Evolutionary conservation across 805 yeast genomes (phyloP), one percentile per base, ranked within the genome.

Genomic region (Zygoascus bituminiphila): DNA sequence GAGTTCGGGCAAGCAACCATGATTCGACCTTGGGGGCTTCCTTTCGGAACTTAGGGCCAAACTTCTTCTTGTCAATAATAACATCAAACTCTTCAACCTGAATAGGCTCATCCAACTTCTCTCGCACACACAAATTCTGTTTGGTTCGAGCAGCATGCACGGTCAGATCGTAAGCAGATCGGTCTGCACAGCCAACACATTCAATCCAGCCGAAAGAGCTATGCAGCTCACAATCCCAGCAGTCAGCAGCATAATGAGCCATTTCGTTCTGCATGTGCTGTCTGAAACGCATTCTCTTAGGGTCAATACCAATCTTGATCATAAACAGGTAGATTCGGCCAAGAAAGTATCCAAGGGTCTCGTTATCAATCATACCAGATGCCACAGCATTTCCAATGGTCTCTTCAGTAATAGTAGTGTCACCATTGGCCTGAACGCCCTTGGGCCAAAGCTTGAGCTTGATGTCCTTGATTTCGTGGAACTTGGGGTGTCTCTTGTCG

Each of bases 181-280:
- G 82, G 72, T 93, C 99, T 56, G 99, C 99, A 74, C 98, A 93
- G 58, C 99, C 99, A 66, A 93, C 97, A 81, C 98, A 94, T 74
- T 93, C 99, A 61, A 93, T 86, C 99, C 99, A 93, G 61, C 99
- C 99, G 62, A 88, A 93, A 29, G 96, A 87, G 39, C 96, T 82
- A 60, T 85, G 82, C 62, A 93, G 76, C 74, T 93, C 99, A 56
- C 95, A 97, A 72, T 93, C 99, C 99, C 99, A 93, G 76, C 99
- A 93, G 73, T 93, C 99, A 58, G 95, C 82, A 52, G 98, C 98
- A 68, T 93, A 93, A 69, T 93, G 99, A 17, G 99, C 99, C 99
- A 93, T 93, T 74, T 93, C 99, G 67, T 93, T 93, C 59, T 82
- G 76, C 95, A 93, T 82, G 72, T 93, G 99, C 75, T 93, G 98